Evolutionary conservation across 768 basidiomycete genomes (phyloP), one percentile per base, ranked within the genome.

Genomic region (Rhodosporidiobolus sp.): DNA sequence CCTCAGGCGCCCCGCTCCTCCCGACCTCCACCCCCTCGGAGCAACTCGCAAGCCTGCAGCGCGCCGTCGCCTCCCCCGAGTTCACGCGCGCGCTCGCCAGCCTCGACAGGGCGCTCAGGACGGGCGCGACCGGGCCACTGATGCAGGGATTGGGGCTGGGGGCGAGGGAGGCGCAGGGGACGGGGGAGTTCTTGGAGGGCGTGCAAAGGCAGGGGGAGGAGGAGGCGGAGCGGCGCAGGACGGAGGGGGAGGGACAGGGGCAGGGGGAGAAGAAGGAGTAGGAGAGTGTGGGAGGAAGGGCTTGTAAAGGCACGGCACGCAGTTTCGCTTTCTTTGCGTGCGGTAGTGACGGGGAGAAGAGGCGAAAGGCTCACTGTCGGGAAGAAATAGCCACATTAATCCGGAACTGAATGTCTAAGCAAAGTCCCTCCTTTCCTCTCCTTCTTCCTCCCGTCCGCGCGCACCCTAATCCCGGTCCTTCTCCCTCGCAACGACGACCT

Each of bases 61-160:
- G 63, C n/a, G 65, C 73, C 7, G 1, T 74, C 56, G 16, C 52
- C 8, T 64, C 61, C 1, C 73, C 73, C 49, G 73, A 74, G 53
- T 74, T 64, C 57, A 35, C 50, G 22, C 46, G 69, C 16, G 34
- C 55, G 26, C 30, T 67, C 34, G 55, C 28, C 1, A 6, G 19
- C 7, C 32, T 74, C 20, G 74, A 75, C 9, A 28, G 74, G 6
- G 74, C 74, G 30, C 57, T 75, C 11, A 34, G 74, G n/a, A 75
- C 74, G 19, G 74, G 74, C 35, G 74, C 74, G 22, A 70, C 70
- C 19, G 74, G 74, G 1, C 74, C 74, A 38, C 54, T 75, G 28
- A 35, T 71, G 17, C 3, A 20, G 4, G 56, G 70, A 0, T n/a
- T 75, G n/a, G 74, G 74, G 38, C 22, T 75, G 63, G 34, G 20